Conservation (phyloP, 164 flowering plant genomes). For the Berberis thunbergii region DNA sequence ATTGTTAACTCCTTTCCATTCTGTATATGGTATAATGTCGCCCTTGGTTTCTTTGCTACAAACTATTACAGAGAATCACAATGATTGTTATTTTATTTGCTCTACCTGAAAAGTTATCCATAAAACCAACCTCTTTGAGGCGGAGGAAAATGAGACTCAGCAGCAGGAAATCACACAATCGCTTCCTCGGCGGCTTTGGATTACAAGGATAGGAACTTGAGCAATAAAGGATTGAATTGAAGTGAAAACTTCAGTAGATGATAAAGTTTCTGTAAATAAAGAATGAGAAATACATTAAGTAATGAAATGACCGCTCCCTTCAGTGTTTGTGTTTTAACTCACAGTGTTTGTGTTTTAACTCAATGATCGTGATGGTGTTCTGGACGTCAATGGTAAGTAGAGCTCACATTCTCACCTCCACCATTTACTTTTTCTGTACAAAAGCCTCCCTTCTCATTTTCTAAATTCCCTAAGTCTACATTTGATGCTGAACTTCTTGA, state of each 20-base stretch:
- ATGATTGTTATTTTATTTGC: no score
- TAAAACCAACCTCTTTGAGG: slow-evolving; percentile 10
- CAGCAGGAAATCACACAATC: not conserved
- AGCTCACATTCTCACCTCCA: slow-evolving; percentile 16
- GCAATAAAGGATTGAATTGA: not conserved
- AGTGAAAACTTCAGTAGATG: not conserved
- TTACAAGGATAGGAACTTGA: not conserved
- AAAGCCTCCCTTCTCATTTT: slow-evolving; percentile 16
- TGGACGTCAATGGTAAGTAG: slow-evolving; percentile 22
- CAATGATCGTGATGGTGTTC: slow-evolving; percentile 27
- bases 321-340: slow-evolving; percentile 19
- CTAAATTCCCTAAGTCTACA: slow-evolving; percentile 21
- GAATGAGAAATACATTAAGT: slow-evolving; percentile 22
- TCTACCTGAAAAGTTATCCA: no score
- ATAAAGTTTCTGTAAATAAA: slow-evolving; percentile 14
- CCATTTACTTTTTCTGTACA: slow-evolving; percentile 19
- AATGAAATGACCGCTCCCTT: slow-evolving; percentile 7
- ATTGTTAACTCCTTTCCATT: no score
- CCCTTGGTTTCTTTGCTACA: no score
- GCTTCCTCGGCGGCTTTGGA: not conserved
- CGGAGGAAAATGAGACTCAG: not conserved
- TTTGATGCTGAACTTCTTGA: slow-evolving; percentile 20
- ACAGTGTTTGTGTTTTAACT: slow-evolving; percentile 18
- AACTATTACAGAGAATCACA: no score
- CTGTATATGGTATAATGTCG: no score